Evolutionary conservation across 352 stramenopile genomes (phyloP), one percentile per base, ranked within the genome.

Genomic region (Saprolegnia parasitica): DNA sequence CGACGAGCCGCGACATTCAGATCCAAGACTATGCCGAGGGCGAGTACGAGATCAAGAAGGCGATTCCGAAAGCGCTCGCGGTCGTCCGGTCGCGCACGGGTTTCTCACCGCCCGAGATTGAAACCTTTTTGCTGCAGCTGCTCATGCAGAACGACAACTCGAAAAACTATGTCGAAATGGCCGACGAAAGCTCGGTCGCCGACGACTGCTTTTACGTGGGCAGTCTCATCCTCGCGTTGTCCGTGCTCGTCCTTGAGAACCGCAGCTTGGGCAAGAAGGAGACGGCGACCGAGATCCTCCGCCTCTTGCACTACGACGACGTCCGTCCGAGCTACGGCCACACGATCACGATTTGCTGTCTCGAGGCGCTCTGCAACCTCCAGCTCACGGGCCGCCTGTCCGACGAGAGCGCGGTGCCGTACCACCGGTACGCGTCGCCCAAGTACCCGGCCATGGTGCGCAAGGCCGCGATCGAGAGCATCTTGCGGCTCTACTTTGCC

Each of bases 1-100:
- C 91, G 56, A 88, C 81, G 23, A 91, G 84, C 65, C 91, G 91
- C 62, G 83, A 94, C 45, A 94, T 94, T 65, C 86, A 91, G 42
- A 81, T 94, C 0, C 84, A 94, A 65, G 86, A 94, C 70, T 94
- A 94, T 55, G 84, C 84, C 13, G 85, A 82, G 1, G 86, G 84
- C 16, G 86, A 94, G 67, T 94, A 94, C 50, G 86, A 94, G 67
- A 94, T 94, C 75, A 94, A 94, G 68, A 94, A 94, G 71, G 83
- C 83, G 8, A 88, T 94, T 35, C 86, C 86, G 1, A 82, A 82
- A 18, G 84, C 83, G 1, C 71, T 94, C n/a, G 79, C 81, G 13
- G 86, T 93, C 76, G 80, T 94, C 24, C 84, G 77, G 16, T 83
- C 84, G 0, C 84, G 91, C 71, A 94, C 91, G 61, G 82, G 83